These are phyloP conservation scores for Taphrina communis DNA, from an alignment of 1,139 yeast genomes.

Conservation along the genomic window DNA sequence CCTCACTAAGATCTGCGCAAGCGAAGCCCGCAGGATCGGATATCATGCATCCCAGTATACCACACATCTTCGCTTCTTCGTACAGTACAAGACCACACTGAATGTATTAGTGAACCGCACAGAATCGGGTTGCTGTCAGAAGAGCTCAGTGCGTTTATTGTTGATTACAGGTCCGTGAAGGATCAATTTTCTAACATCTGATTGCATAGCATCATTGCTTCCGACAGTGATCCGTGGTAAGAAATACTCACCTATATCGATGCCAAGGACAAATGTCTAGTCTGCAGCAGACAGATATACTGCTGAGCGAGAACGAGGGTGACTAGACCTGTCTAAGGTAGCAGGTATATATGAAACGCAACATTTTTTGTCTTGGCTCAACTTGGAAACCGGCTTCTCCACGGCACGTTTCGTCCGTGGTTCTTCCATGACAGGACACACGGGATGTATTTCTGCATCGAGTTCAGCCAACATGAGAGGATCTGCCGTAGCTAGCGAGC, in stretches of 20 bases:
- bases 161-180: slow-evolving; percentile 28
- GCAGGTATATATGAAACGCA: slow-evolving; percentile 5
- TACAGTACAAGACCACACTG: too few species aligned
- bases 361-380: slow-evolving; percentile 11
- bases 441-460: not conserved
- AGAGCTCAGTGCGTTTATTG: slow-evolving; percentile 35
- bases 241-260: not conserved
- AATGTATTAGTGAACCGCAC: too few species aligned
- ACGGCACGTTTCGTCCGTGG: not conserved
- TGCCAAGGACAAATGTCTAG: not conserved
- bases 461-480: not conserved
- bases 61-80: slow-evolving; percentile 72
- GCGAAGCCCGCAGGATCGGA: slow-evolving; percentile 76
- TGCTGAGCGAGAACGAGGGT: slow-evolving; percentile 16
- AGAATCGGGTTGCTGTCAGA: not conserved
- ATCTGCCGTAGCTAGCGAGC: too few species aligned
- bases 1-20: slow-evolving; percentile 90
- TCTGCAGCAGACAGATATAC: not conserved
- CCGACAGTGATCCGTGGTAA: not conserved
- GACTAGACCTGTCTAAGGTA: slow-evolving; percentile 10
- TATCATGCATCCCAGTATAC: slow-evolving; percentile 83
- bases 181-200: slow-evolving; percentile 41
- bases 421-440: slow-evolving; percentile 5
- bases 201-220: slow-evolving; percentile 29
- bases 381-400: slow-evolving; percentile 1